These are phyloP conservation scores for Paragyromitra xinjiangensis DNA, from an alignment of 495 filamentous ascomycete species.

Conservation along the genomic window DNA sequence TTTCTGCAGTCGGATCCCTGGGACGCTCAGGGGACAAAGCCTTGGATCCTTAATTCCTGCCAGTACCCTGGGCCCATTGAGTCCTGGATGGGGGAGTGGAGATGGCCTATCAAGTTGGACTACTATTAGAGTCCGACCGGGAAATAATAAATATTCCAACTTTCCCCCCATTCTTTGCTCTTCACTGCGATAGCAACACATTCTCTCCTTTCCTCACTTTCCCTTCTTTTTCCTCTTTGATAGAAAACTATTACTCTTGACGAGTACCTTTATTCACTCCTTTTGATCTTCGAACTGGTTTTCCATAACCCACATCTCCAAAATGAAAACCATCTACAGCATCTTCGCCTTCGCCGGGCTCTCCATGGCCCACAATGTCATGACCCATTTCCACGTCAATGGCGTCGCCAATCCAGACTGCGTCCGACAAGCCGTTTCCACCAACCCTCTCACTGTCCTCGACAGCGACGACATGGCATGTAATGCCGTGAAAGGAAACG, in stretches of 20 bases:
- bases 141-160: slow-evolving; percentile 27
- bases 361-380: slow-evolving; percentile 34
- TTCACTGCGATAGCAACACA: slow-evolving; percentile 6
- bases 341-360: slow-evolving; percentile 35
- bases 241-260: slow-evolving; percentile 38
- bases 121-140: neutral
- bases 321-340: slow-evolving; percentile 27
- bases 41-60: slow-evolving; percentile 3
- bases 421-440: slow-evolving; percentile 54
- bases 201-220: slow-evolving; percentile 7
- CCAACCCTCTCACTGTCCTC: slow-evolving; percentile 65
- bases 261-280: slow-evolving; percentile 38
- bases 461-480: slow-evolving; percentile 73
- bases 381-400: slow-evolving; percentile 51
- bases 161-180: slow-evolving; percentile 3
- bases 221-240: slow-evolving; percentile 24
- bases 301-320: slow-evolving; percentile 23
- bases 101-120: slow-evolving; percentile 26
- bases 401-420: slow-evolving; percentile 35
- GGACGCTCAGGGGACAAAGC: slow-evolving; percentile 23
- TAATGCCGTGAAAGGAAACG: slow-evolving; percentile 52
- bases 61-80: slow-evolving; percentile 5
- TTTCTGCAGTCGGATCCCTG: slow-evolving; percentile 31
- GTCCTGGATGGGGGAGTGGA: neutral
- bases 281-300: slow-evolving; percentile 35